Evolutionary conservation across 164 flowering plant species (phyloP).

Genomic region (Chimonanthus praecox): DNA sequence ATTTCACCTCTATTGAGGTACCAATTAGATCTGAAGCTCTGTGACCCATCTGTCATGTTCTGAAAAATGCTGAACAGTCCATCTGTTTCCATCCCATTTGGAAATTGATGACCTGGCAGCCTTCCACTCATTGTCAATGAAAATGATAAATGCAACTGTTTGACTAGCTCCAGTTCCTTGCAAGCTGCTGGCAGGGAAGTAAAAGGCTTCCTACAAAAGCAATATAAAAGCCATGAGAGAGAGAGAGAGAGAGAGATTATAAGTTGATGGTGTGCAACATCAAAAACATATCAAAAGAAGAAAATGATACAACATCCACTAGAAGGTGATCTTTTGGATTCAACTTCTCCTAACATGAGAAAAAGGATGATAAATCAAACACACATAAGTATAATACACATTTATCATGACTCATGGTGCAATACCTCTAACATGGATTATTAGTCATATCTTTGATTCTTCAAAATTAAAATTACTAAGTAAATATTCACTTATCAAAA

Average conservation of each 20-base stretch:
- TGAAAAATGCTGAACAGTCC: conserved; percentile 3
- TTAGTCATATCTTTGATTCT: too few species aligned
- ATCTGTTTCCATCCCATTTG: conserved; percentile 8
- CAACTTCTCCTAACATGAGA: background rate
- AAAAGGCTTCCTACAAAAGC: conserved; percentile 7
- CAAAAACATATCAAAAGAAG: background rate
- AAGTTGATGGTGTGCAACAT: background rate
- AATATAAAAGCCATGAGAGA: background rate
- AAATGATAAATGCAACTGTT: background rate
- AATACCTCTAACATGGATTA: too few species aligned
- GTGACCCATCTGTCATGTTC: conserved; percentile 18
- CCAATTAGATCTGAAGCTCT: conserved; percentile 31
- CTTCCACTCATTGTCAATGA: conserved; percentile 20
- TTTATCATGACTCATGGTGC: background rate
- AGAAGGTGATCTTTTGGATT: background rate
- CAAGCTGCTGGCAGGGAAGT: background rate
- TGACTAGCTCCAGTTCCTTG: background rate
- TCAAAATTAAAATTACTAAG: too few species aligned
- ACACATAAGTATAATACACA: too few species aligned
- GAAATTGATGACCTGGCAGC: conserved; percentile 18
- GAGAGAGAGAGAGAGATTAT: background rate
- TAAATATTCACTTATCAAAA: too few species aligned
- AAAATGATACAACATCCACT: background rate
- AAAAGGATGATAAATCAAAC: background rate
- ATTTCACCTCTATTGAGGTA: conserved; percentile 46